Evolutionary conservation across 768 basidiomycete species (phyloP), one percentile per base, ranked within the genome.

Genomic region (Erythrobasidium yunnanense): DNA sequence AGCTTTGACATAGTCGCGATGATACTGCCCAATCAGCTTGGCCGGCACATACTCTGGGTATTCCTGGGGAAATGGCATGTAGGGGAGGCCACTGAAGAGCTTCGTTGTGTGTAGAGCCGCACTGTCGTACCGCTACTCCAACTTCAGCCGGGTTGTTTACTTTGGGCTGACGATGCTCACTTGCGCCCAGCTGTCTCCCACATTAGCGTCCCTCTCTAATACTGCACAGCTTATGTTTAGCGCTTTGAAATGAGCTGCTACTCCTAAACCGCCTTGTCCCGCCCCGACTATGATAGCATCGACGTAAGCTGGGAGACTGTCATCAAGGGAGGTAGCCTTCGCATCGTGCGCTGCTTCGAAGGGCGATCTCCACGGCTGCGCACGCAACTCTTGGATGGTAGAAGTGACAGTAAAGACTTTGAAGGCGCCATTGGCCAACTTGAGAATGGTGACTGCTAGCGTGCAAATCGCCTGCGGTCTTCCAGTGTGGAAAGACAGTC

Each of bases 21-120:
- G 52, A 49, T 51, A 63, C 8, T 63, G 46, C 5, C 32, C 60
- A 2, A 63, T 22, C 7, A 47, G 60, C 25, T 51, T 50, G 2
- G 46, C 60, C 20, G n/a, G n/a, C n/a, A 63, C 46, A 29, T 50
- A 63, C 49, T 63, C 47, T 5, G 60, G 60, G 49, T 63, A 63
- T 23, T 63, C 60, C 20, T n/a, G 2, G 4, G 60, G 60, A 32
- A 63, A 63, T 4, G 60, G 60, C 29, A 30, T 3, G 33, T 63
- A 63, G 15, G 60, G 60, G 2, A 63, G 47, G 2, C 60, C 60
- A 20, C 45, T 49, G 47, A 63, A 63, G 6, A 50, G 29, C 2
- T 49, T 46, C 13, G 29, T 47, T 8, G 60, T 63, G 33, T 63
- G 60, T 11, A 63, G 25, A 3, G 60, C 52, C 5, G 60, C 60